Percentiles rank a stretch among this genome's conserved stretches.
phyloP scores from a whole-genome alignment of 768 basidiomycete species.

The Rhodosporidiobolus sp. region DNA sequence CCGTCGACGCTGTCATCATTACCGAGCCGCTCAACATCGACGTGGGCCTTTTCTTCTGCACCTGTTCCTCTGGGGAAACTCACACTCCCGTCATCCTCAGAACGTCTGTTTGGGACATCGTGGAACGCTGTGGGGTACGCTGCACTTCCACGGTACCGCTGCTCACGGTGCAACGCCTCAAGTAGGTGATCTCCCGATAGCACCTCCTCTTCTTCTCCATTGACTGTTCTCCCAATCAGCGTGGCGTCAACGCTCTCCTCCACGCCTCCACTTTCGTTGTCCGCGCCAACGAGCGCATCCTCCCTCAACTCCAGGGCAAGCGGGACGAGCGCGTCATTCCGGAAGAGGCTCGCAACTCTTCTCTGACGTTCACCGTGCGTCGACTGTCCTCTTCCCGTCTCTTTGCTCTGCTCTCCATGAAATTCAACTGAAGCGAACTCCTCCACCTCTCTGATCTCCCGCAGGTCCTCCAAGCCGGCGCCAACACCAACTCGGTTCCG shows the following conservation, averaged over 20 bases:
- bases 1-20: conserved; percentile 28
- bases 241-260: conserved; percentile 32
- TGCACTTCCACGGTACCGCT: conserved; percentile 23
- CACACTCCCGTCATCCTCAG: neutral
- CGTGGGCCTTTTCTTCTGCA: neutral
- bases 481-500: conserved; percentile 26
- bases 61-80: too few species aligned
- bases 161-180: conserved; percentile 33
- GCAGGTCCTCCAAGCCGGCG: conserved; percentile 30
- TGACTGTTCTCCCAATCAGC: neutral
- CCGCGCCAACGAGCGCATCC: conserved; percentile 8
- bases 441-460: neutral
- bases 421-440: too few species aligned
- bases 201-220: neutral
- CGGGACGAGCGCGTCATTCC: conserved; percentile 17
- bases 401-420: too few species aligned
- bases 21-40: conserved; percentile 28
- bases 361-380: conserved; percentile 10
- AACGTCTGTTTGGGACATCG: conserved; percentile 25
- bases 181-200: neutral
- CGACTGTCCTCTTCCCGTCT: neutral
- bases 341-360: conserved; percentile 10
- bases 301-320: neutral
- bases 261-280: conserved; percentile 30
- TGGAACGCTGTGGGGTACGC: conserved; percentile 15